These are phyloP conservation scores for Blepharisma undulans DNA, from an alignment of 169 alveolate species.

Conservation along the genomic window DNA sequence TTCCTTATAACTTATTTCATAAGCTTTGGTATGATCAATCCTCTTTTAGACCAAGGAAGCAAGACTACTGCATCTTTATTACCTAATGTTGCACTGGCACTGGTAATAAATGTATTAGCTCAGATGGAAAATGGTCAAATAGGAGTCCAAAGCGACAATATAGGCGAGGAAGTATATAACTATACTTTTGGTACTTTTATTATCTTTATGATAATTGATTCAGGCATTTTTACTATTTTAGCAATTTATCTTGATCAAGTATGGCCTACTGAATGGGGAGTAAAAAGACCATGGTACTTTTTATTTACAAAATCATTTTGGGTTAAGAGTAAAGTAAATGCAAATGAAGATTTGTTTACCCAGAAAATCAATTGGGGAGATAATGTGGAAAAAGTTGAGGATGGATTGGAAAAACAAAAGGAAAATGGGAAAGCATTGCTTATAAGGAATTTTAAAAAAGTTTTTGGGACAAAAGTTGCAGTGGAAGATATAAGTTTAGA, in stretches of 20 bases:
- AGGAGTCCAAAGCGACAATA: conserved; percentile 31
- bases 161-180: background rate
- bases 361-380: background rate
- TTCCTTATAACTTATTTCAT: conserved; percentile 44
- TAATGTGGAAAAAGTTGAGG: conserved; percentile 22
- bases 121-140: conserved; percentile 35
- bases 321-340: conserved; percentile 54
- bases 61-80: conserved; percentile 38
- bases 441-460: conserved; percentile 51
- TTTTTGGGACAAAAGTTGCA: conserved; percentile 64
- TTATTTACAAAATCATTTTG: conserved; percentile 39
- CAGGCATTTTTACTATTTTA: conserved; percentile 13
- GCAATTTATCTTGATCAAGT: conserved; percentile 67
- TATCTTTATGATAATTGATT: conserved; percentile 28
- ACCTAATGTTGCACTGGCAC: conserved; percentile 48
- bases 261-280: conserved; percentile 68
- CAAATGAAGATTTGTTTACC: background rate
- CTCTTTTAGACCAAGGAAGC: background rate
- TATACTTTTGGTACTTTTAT: background rate
- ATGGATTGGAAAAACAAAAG: conserved; percentile 38
- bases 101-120: background rate
- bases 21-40: conserved; percentile 40
- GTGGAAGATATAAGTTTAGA: conserved; percentile 59
- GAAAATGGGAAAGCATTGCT: conserved; percentile 53
- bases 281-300: conserved; percentile 60